Conservation (phyloP, 1,284 basidiomycete species). For the Fomitopsis betulina region DNA sequence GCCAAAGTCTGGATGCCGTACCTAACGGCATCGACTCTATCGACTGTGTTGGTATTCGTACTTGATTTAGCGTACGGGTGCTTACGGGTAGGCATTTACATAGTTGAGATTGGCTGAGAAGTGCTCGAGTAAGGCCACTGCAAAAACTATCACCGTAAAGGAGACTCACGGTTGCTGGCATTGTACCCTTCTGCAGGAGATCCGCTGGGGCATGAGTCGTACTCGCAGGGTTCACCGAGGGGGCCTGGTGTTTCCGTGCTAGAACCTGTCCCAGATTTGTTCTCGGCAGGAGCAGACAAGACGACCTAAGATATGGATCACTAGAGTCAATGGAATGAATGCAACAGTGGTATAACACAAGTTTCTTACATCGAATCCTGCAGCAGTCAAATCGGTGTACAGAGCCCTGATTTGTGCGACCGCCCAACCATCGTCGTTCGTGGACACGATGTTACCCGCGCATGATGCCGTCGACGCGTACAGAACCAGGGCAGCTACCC, state of each 20-base stretch:
- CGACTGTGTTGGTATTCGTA: not conserved
- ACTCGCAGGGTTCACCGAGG: constrained; percentile 34
- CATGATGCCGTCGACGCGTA: not conserved
- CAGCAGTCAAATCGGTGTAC: constrained; percentile 33
- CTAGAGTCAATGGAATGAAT: not conserved
- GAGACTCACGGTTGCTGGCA: constrained; percentile 34
- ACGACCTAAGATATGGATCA: constrained; percentile 28
- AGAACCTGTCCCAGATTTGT: constrained; percentile 41
- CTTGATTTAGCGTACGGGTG: not conserved
- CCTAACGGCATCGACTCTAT: constrained; percentile 36
- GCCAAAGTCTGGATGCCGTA: constrained; percentile 44
- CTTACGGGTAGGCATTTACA: constrained; percentile 21
- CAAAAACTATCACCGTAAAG: not conserved
- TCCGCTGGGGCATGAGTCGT: constrained; percentile 34
- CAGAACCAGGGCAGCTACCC: too few relatives aligned
- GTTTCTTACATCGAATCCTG: constrained; percentile 36
- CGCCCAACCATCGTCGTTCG: constrained; percentile 52
- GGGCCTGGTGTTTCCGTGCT: constrained; percentile 19
- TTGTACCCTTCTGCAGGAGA: constrained; percentile 41
- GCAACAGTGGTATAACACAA: not conserved
- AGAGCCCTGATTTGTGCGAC: constrained; percentile 44
- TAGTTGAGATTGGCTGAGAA: constrained; percentile 19
- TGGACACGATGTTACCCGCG: constrained; percentile 24
- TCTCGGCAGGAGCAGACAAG: constrained; percentile 38
- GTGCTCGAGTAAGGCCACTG: not conserved